These are phyloP conservation scores for Sphagnum magellanicum DNA, from an alignment of 228 moss, liverwort and hornwort species.

Conservation along the genomic window DNA sequence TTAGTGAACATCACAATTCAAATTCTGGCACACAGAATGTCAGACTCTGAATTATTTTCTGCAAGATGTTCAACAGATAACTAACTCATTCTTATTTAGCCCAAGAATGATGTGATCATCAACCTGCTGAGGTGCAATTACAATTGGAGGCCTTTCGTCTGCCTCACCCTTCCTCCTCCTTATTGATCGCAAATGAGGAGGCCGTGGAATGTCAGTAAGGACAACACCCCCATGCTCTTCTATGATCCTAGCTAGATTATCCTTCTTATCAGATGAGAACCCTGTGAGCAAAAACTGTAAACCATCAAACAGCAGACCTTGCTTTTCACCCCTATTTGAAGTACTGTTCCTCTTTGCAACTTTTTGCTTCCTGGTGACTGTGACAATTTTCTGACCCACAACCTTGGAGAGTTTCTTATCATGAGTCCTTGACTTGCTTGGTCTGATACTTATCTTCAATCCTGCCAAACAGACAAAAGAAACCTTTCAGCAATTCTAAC, in stretches of 20 bases:
- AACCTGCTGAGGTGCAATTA: slow-evolving; percentile 23
- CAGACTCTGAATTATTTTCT: too few relatives aligned
- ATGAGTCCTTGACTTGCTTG: not conserved
- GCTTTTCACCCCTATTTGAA: not conserved
- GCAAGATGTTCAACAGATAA: too few relatives aligned
- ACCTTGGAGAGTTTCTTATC: not conserved
- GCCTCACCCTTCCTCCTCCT: slow-evolving; percentile 13
- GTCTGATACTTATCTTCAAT: not conserved
- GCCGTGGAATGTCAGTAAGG: slow-evolving; percentile 14
- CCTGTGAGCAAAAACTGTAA: slow-evolving; percentile 22
- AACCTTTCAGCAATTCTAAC: not conserved
- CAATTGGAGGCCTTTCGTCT: slow-evolving; percentile 13
- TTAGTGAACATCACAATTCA: too few relatives aligned
- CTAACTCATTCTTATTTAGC: too few relatives aligned
- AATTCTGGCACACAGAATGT: too few relatives aligned
- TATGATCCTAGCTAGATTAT: slow-evolving; percentile 8
- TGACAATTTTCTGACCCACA: not conserved
- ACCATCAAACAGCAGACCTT: slow-evolving; percentile 12
- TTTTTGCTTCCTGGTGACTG: not conserved
- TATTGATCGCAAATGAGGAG: slow-evolving; percentile 12
- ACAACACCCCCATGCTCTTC: slow-evolving; percentile 15
- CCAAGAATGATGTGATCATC: too few relatives aligned
- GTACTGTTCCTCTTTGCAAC: not conserved
- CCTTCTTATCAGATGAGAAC: slow-evolving; percentile 8
- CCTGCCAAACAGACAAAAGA: not conserved